Evolutionary conservation across 331 rosid genomes (phyloP), one percentile per base, ranked within the genome.

Genomic region (Quercus phellos): DNA sequence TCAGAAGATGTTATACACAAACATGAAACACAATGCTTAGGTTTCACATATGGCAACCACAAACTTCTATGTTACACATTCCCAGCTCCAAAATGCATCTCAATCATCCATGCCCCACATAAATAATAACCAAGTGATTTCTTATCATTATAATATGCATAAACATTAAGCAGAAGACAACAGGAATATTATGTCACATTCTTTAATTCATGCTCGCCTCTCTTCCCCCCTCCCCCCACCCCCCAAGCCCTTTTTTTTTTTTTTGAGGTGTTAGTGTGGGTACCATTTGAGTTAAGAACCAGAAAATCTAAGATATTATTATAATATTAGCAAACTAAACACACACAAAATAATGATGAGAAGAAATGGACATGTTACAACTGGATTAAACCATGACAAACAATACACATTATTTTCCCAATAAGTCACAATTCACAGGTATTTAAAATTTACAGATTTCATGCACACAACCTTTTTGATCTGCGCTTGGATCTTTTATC

Each of bases 401-500:
- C 55, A 68, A 42, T 68, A 12, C 73, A 42, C 3, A 42, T 42
- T 56, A 5, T 24, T 56, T 56, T 10, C 64, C 22, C 38, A 29
- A 73, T 24, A 78, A 18, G 59, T 22, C 14, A 46, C 53, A 46
- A 46, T 46, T 38, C 46, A 46, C 53, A 3, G 4, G 53, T 3
- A 58, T 71, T 38, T 72, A 3, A 6, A 58, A 79, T 30, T 55
- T 6, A 64, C 13, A 30, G 22, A 73, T 66, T 76, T 61, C 27
- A 26, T 72, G 73, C 58, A 68, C 22, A 46, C 58, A 75, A 94
- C 99, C 97, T 91, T 90, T 64, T 93, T 59, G 96, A 85, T 85
- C 68, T 89, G 55, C 84, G 89, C 86, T 89, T 95, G 5, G 91
- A 89, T 78, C 84, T 91, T 84, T 82, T 95, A 35, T 90, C 97